Percentiles rank a stretch among this genome's conserved stretches.
Evolutionary conservation across 2,329 filamentous ascomycete genomes (phyloP).

Genomic region (Grosmannia huntii): DNA sequence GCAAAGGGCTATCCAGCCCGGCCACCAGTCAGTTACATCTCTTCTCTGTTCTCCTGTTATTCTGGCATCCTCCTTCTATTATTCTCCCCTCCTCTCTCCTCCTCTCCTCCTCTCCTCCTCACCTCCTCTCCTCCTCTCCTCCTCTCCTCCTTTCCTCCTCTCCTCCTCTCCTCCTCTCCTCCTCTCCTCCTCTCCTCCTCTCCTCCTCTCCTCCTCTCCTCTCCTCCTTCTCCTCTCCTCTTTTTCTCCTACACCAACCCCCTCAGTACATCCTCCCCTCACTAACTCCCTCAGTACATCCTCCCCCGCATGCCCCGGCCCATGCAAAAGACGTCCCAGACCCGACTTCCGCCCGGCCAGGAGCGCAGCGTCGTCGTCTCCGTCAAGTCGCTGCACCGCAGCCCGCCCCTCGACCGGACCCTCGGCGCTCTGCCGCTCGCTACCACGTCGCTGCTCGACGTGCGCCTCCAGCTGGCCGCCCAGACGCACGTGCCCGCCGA

Average conservation of each 20-base stretch:
- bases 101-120: neutral
- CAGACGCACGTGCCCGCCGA: conserved; percentile 52
- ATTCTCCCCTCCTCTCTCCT: too few species aligned
- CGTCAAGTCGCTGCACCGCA: conserved; percentile 61
- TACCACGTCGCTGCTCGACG: conserved; percentile 62
- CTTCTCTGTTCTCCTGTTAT: too few species aligned
- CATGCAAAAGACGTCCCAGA: conserved; percentile 17
- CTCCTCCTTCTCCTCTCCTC: too few species aligned
- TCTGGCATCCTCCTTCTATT: too few species aligned
- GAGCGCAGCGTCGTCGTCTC: conserved; percentile 43
- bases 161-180: neutral
- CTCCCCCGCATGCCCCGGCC: conserved; percentile 49
- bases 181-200: conserved; percentile 4
- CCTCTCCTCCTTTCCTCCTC: too few species aligned
- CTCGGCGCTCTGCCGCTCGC: conserved; percentile 45
- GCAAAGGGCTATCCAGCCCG: conserved; percentile 64
- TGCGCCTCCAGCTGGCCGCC: conserved; percentile 57
- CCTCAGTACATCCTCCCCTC: too few species aligned
- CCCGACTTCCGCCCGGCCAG: conserved; percentile 37
- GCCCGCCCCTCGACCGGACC: conserved; percentile 52
- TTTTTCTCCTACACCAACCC: neutral
- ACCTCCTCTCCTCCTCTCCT: neutral
- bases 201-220: neutral
- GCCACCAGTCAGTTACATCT: conserved; percentile 63
- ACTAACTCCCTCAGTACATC: conserved; percentile 42